Conservation (phyloP, 257 asterid genomes). For the Fraxinus anomala region DNA sequence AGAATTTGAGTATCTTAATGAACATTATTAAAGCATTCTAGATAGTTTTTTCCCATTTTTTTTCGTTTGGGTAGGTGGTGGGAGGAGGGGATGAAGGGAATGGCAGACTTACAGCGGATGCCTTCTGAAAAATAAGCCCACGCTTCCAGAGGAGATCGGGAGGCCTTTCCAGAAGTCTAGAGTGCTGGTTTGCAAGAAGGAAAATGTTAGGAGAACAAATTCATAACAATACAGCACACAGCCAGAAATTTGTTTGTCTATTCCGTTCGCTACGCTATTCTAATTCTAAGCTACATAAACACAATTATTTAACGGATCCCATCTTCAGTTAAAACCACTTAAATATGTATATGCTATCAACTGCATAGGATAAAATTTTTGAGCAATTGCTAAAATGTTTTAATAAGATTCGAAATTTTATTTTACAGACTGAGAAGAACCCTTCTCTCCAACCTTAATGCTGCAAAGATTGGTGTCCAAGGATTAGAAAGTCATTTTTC, state of each 20-base stretch:
- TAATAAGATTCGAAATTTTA: background rate
- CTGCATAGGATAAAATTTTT: background rate
- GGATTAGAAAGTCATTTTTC: background rate
- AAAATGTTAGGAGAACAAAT: conserved; percentile 18
- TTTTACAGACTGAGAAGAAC: background rate
- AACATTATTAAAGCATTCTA: conserved; percentile 10
- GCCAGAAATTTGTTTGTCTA: conserved; percentile 1
- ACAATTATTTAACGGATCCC: background rate
- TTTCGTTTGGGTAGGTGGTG: background rate
- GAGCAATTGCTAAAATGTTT: background rate
- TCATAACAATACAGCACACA: conserved; percentile 19
- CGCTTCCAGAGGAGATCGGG: conserved; percentile 87
- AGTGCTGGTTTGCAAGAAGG: conserved; percentile 59
- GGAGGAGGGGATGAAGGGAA: conserved; percentile 12
- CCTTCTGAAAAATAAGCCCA: conserved; percentile 71
- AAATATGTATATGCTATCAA: conserved; percentile 16
- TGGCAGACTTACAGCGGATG: conserved; percentile 65
- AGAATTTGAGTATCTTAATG: conserved; percentile 12
- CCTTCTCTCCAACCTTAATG: background rate
- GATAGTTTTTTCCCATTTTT: background rate
- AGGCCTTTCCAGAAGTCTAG: conserved; percentile 82
- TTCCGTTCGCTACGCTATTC: conserved; percentile 21
- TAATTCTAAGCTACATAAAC: conserved; percentile 16
- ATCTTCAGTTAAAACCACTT: background rate
- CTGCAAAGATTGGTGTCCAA: background rate